Evolutionary conservation across 805 yeast species (phyloP).

Genomic region (Candida pseudofarinosa): DNA sequence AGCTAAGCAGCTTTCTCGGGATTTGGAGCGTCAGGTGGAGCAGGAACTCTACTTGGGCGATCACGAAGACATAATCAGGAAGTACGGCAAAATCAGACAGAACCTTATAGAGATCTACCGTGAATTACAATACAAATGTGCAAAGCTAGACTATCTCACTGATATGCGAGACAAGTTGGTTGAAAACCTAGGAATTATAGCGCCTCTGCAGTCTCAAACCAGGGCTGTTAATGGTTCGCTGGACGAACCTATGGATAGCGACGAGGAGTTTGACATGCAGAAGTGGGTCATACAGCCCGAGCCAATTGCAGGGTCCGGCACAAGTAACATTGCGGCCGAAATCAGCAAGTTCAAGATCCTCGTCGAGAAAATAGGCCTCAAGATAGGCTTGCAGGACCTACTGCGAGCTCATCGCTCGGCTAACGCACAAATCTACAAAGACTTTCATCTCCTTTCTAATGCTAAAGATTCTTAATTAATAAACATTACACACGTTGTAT

Average conservation of each 20-base stretch:
- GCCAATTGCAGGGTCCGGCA: neutral
- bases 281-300: neutral
- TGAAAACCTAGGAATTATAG: neutral
- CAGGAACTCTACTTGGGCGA: conserved; percentile 2
- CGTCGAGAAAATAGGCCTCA: conserved; percentile 10
- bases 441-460: conserved; percentile 1
- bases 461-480: conserved; percentile 1
- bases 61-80: conserved; percentile 4
- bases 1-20: neutral
- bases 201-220: conserved; percentile 2
- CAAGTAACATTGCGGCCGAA: conserved; percentile 9
- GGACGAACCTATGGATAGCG: conserved; percentile 14
- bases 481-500: conserved; percentile 2
- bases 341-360: conserved; percentile 19
- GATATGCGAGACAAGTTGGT: conserved; percentile 6
- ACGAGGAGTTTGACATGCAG: conserved; percentile 14
- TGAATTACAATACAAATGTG: conserved; percentile 21
- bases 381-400: conserved; percentile 2
- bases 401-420: neutral
- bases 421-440: neutral
- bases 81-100: conserved; percentile 18
- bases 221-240: neutral
- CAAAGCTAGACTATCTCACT: conserved; percentile 26
- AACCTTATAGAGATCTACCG: conserved; percentile 14
- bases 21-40: neutral